A percentile compares a stretch with the other conserved stretches of the same genome.
These are phyloP conservation scores for Boletus bicolor DNA, from an alignment of 768 basidiomycete genomes.

Conservation along the genomic window DNA sequence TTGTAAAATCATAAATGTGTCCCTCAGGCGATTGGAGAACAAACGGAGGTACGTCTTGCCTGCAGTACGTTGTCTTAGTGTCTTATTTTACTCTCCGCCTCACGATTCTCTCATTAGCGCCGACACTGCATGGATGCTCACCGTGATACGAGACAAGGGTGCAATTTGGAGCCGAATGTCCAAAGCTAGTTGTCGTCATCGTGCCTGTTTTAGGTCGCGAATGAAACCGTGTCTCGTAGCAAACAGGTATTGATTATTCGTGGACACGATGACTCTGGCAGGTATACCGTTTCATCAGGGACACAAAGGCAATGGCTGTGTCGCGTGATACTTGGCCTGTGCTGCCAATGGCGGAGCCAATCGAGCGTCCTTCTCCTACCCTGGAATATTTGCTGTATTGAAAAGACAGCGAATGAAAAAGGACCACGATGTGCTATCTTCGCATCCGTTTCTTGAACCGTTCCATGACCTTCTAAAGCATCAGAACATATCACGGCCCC, in stretches of 20 bases:
- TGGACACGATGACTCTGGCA: neutral
- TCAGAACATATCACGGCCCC: neutral
- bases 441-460: constrained; percentile 97
- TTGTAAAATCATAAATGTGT: too few relatives aligned
- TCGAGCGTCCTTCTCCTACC: neutral
- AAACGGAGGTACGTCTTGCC: too few relatives aligned
- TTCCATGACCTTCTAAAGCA: constrained; percentile 74
- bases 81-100: too few relatives aligned
- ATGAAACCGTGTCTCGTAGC: neutral
- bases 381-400: neutral
- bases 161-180: neutral
- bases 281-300: neutral
- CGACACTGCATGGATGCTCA: too few relatives aligned
- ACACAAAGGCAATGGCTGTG: neutral
- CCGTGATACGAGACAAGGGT: neutral
- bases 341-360: neutral
- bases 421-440: constrained; percentile 40
- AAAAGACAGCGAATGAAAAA: constrained; percentile 23
- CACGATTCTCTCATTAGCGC: too few relatives aligned
- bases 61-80: too few relatives aligned
- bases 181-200: neutral
- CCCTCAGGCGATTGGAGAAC: too few relatives aligned
- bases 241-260: neutral
- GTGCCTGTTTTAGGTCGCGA: neutral
- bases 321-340: neutral